Evolutionary conservation across 140 eudicot species (phyloP), one percentile per base, ranked within the genome.

Genomic region (Anethum foeniculum): DNA sequence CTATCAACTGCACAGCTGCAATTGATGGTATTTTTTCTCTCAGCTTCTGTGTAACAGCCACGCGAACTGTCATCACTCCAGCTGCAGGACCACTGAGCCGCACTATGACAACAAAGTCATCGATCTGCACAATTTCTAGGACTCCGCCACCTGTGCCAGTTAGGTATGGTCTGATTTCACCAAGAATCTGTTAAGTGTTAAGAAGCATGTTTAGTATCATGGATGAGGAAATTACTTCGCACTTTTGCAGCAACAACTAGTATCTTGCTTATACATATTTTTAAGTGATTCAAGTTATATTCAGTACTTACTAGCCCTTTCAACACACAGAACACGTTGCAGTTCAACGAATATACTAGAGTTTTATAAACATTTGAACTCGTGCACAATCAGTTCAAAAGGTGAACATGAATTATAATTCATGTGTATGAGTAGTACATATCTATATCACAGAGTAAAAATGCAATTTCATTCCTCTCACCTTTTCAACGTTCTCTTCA

Each of bases 401-500:
- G 28, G 28, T 0, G 1, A 23, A 73, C 1, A 23, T 9, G 1
- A 73, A 10, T 18, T 19, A 2, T 43, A 28, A 1, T 25, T 19
- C 27, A 75, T 75, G 39, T 12, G 36, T 27, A 75, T 46, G 47
- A 47, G 64, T 76, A 28, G 10, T 76, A 27, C 65, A 30, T 49
- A 76, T 36, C 12, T 27, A 49, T 30, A 48, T 7, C 65, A 48
- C 1, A 1, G 56, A 76, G 12, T 13, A 12, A 13, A 77, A 10
- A 32, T 4, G 54, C 68, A 49, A 38, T 10, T 36, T 54, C 14
- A 54, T 52, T 19, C 28, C n/a, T 34, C 75, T 27, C 78, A 93
- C 98, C 96, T 92, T 94, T 83, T 94, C 98, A 10, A 94, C 89
- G 81, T 94, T 94, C 81, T 94, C 98, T 77, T 89, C 93, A 81